Percentiles rank a stretch among this genome's conserved stretches.
Evolutionary conservation across 176 grass and related monocot species (phyloP).

Genomic region (Secale cereale): DNA sequence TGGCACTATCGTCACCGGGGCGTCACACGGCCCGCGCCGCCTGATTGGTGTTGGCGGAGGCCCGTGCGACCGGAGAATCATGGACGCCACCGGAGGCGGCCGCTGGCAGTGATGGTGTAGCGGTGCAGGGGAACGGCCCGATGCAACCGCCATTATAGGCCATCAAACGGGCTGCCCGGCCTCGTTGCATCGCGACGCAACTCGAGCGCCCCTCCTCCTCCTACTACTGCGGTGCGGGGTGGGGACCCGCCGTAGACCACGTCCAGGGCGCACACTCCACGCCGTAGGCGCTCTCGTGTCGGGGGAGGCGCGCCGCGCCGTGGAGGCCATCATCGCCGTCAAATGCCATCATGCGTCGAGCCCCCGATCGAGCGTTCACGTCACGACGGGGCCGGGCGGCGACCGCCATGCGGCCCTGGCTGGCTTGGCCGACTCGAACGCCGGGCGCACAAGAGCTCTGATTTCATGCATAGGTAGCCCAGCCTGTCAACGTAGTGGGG

Average conservation of each 20-base stretch:
- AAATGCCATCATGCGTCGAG: slow-evolving; percentile 35
- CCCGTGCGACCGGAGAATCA: slow-evolving; percentile 30
- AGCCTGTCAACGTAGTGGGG: neutral
- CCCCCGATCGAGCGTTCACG: neutral
- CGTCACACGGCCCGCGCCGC: neutral
- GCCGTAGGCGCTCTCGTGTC: slow-evolving; percentile 34
- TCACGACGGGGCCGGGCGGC: neutral
- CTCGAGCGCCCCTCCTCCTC: neutral
- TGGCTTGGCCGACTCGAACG: neutral
- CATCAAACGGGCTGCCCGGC: neutral
- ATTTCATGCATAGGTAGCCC: neutral
- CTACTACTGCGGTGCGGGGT: neutral
- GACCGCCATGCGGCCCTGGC: neutral
- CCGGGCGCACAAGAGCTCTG: neutral
- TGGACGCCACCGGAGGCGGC: slow-evolving; percentile 20
- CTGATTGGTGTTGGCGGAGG: neutral
- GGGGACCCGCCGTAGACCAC: neutral
- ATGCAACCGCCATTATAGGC: slow-evolving; percentile 27
- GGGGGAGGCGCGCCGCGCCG: slow-evolving; percentile 22
- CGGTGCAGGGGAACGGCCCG: slow-evolving; percentile 20
- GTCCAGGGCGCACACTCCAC: slow-evolving; percentile 34
- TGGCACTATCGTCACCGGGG: neutral
- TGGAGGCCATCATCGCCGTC: slow-evolving; percentile 51
- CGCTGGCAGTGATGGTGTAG: slow-evolving; percentile 35
- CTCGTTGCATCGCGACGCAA: neutral